Evolutionary conservation across 2,329 filamentous ascomycete species (phyloP).

Genomic region (Aspergillus sp.): DNA sequence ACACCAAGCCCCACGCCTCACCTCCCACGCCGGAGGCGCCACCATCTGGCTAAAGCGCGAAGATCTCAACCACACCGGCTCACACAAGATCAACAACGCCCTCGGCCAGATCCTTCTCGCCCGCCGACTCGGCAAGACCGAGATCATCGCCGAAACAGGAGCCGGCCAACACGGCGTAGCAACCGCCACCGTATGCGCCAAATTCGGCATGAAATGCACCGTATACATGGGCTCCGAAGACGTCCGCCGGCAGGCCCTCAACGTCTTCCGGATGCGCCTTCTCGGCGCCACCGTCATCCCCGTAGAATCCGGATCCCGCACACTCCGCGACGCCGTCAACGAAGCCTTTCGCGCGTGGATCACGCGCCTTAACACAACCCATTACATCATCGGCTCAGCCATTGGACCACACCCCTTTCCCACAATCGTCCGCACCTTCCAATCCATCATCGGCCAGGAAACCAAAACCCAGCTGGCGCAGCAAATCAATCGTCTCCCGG

Average conservation of each 20-base stretch:
- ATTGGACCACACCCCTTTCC: slow-evolving; percentile 97
- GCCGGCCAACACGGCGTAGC: slow-evolving; percentile 96
- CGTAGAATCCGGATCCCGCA: slow-evolving; percentile 80
- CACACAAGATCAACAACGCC: slow-evolving; percentile 98
- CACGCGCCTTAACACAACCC: slow-evolving; percentile 81
- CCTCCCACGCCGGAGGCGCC: slow-evolving; percentile 81
- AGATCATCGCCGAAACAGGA: slow-evolving; percentile 95
- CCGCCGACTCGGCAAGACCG: slow-evolving; percentile 81
- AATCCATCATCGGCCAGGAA: slow-evolving; percentile 90
- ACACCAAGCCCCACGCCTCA: slow-evolving; percentile 81
- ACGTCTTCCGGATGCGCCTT: slow-evolving; percentile 94
- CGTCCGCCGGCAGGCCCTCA: slow-evolving; percentile 85
- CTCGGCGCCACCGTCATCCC: slow-evolving; percentile 87
- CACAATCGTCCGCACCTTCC: slow-evolving; percentile 95
- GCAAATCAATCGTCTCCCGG: slow-evolving; percentile 79
- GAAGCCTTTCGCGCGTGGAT: slow-evolving; percentile 92
- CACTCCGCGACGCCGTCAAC: slow-evolving; percentile 82
- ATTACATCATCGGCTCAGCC: slow-evolving; percentile 94
- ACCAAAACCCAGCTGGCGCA: slow-evolving; percentile 84
- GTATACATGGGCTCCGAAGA: slow-evolving; percentile 98
- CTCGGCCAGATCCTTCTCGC: slow-evolving; percentile 91
- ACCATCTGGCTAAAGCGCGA: slow-evolving; percentile 97
- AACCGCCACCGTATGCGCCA: slow-evolving; percentile 92
- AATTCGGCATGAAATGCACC: slow-evolving; percentile 95
- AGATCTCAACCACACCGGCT: slow-evolving; percentile 93